Evolutionary conservation across 306 rosid genomes (phyloP).

Genomic region (Inga laurina): DNA sequence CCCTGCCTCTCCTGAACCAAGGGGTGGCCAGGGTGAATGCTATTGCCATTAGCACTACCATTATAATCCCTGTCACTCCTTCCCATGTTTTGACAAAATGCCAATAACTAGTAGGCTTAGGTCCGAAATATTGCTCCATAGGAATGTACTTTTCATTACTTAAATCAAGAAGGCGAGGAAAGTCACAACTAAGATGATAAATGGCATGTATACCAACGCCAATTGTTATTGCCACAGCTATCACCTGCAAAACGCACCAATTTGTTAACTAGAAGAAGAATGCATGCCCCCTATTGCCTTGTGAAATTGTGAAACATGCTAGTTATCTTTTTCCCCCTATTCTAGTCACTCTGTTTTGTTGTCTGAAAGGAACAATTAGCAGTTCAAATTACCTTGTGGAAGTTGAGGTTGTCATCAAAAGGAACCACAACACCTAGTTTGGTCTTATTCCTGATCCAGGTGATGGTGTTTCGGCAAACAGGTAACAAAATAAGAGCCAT

Average conservation of each 20-base stretch:
- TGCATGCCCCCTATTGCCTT: not conserved
- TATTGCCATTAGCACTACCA: constrained; percentile 58
- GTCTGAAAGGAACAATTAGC: not conserved
- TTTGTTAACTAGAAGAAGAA: not conserved
- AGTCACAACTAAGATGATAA: constrained; percentile 58
- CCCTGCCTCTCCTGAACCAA: constrained; percentile 50
- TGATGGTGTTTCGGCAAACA: constrained; percentile 58
- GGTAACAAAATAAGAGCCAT: constrained; percentile 66
- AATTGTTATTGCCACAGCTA: constrained; percentile 50
- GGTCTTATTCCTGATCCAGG: constrained; percentile 63
- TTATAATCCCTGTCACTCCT: constrained; percentile 60
- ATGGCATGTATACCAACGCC: constrained; percentile 54
- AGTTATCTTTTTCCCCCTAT: not conserved
- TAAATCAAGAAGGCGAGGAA: constrained; percentile 54
- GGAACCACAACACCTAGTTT: constrained; percentile 50
- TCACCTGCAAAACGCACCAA: constrained; percentile 37
- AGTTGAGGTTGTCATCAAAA: constrained; percentile 63
- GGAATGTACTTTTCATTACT: constrained; percentile 43
- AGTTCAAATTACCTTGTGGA: constrained; percentile 53
- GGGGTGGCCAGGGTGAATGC: constrained; percentile 59
- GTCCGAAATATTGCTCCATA: constrained; percentile 52
- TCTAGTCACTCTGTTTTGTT: constrained; percentile 18
- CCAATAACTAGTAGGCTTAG: constrained; percentile 53
- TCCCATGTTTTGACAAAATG: constrained; percentile 59
- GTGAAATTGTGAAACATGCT: constrained; percentile 8